Conservation (phyloP, 176 grass and related monocot species). For the Alopecurus myosuroides region DNA sequence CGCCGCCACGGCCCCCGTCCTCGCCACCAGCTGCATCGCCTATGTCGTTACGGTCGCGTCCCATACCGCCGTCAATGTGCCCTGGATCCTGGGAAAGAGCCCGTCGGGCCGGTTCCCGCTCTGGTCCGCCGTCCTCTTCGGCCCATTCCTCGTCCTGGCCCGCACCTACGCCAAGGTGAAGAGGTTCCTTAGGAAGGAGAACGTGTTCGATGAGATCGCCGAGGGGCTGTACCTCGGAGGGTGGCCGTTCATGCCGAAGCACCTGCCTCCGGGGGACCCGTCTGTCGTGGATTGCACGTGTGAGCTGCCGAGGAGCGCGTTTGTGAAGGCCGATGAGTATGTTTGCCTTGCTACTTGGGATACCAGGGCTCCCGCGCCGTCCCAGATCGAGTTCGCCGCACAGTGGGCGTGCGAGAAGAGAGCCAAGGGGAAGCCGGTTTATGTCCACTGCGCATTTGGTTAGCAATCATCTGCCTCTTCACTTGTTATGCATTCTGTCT, state of each 20-base stretch:
- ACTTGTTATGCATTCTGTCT: neutral
- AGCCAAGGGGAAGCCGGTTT: constrained; percentile 58
- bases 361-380: constrained; percentile 52
- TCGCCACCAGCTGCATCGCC: constrained; percentile 42
- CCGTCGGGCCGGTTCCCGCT: constrained; percentile 56
- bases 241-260: constrained; percentile 50
- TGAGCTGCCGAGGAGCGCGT: constrained; percentile 59
- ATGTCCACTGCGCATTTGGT: constrained; percentile 93
- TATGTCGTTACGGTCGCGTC: constrained; percentile 61
- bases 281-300: constrained; percentile 92
- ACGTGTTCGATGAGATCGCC: constrained; percentile 55
- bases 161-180: constrained; percentile 56
- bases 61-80: constrained; percentile 64
- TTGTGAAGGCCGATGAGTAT: constrained; percentile 60
- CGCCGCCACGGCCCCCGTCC: constrained; percentile 34
- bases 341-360: constrained; percentile 79
- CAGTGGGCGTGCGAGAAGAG: constrained; percentile 72
- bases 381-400: constrained; percentile 72
- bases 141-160: constrained; percentile 60
- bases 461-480: constrained; percentile 5
- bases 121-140: constrained; percentile 70
- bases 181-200: constrained; percentile 71
- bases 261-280: constrained; percentile 63
- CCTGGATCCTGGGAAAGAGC: constrained; percentile 82
- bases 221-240: constrained; percentile 64